Evolutionary conservation across 129 eudicot genomes (phyloP).

Genomic region (Silybum marianum): DNA sequence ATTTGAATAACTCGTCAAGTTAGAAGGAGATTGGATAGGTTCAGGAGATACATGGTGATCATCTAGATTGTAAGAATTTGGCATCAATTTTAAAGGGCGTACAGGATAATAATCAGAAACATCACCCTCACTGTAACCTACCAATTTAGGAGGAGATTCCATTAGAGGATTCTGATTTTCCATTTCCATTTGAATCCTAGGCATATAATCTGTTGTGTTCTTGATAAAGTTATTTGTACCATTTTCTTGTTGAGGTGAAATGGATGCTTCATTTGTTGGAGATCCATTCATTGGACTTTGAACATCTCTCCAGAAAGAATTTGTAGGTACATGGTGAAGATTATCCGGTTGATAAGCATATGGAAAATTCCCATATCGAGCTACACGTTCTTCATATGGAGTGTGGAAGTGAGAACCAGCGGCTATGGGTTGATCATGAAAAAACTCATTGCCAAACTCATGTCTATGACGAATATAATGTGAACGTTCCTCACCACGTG

Average conservation of each 20-base stretch:
- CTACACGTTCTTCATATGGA: conserved; percentile 56
- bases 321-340: conserved; percentile 42
- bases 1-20: conserved; percentile 25
- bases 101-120: conserved; percentile 48
- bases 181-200: conserved; percentile 47
- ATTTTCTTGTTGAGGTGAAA: conserved; percentile 55
- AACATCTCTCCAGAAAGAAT: conserved; percentile 58
- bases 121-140: conserved; percentile 41
- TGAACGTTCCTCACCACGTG: conserved; percentile 54
- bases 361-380: conserved; percentile 49
- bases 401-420: conserved; percentile 35
- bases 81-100: conserved; percentile 44
- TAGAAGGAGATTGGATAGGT: conserved; percentile 24
- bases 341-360: conserved; percentile 60
- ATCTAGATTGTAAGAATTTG: conserved; percentile 38
- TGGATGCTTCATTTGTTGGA: conserved; percentile 48
- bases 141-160: conserved; percentile 46
- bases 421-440: conserved; percentile 43
- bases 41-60: conserved; percentile 35
- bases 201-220: conserved; percentile 11
- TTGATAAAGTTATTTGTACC: conserved; percentile 23
- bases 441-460: conserved; percentile 57
- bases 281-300: conserved; percentile 49
- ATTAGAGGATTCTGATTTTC: conserved; percentile 58
- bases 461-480: conserved; percentile 48